A percentile compares a stretch with the other conserved stretches of the same genome.
Evolutionary conservation across 805 yeast species (phyloP).

Genomic region (Ogataea saltuana): DNA sequence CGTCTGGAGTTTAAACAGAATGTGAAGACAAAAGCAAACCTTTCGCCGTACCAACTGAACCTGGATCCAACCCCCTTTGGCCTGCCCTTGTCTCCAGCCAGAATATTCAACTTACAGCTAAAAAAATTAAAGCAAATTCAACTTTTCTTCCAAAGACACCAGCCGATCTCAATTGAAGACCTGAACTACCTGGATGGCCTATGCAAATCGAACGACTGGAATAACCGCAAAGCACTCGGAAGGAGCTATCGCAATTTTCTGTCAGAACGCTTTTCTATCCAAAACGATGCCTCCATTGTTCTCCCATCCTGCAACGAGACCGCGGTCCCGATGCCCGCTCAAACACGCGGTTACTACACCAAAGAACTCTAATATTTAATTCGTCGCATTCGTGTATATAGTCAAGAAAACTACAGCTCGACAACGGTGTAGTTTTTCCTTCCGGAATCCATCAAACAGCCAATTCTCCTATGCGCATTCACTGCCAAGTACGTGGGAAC

Average conservation of each 20-base stretch:
- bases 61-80: constrained; percentile 27
- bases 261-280: constrained; percentile 13
- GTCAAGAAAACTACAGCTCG: constrained; percentile 16
- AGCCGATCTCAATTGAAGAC: constrained; percentile 23
- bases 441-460: constrained; percentile 43
- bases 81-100: constrained; percentile 19
- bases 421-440: constrained; percentile 43
- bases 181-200: constrained; percentile 18
- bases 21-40: constrained; percentile 14
- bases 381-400: constrained; percentile 3
- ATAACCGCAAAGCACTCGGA: constrained; percentile 1
- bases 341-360: constrained; percentile 13
- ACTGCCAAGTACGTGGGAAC: constrained; percentile 37
- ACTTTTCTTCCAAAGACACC: constrained; percentile 12
- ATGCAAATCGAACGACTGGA: constrained; percentile 1
- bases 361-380: background rate
- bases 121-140: constrained; percentile 19
- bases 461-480: constrained; percentile 35
- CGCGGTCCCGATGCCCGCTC: constrained; percentile 13
- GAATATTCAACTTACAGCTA: constrained; percentile 21
- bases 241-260: constrained; percentile 23
- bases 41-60: constrained; percentile 16
- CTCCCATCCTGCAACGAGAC: constrained; percentile 10
- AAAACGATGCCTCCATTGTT: constrained; percentile 18
- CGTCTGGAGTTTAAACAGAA: constrained; percentile 17